Base-by-base conservation (phyloP, 2,329 filamentous ascomycete species). In the Penicillium corylophilum region DNA sequence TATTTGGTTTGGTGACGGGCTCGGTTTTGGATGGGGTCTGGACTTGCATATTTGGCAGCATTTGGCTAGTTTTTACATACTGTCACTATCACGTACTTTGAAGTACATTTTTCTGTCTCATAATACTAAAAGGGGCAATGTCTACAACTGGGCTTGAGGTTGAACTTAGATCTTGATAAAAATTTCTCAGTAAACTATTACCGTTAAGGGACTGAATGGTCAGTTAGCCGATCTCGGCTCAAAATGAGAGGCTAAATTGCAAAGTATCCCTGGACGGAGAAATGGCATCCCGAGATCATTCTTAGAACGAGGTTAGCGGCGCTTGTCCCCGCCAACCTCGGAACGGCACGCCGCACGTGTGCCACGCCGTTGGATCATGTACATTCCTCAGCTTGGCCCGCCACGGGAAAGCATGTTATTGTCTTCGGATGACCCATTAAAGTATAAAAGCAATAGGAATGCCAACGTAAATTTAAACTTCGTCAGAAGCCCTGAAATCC, bases 41-140 rank as follows among this genome's bases (percentile, higher is more conserved):
- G 55, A 60, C 61, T 58, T 64, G 57, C 55, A 62, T 61, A 58
- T 65, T 63, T 61, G 59, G 58, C 57, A 65, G 64, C 61, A 66
- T 51, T 52, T 55, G 46, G 48, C 48, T 59, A 52, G 55, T 51
- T 60, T 53, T 61, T 64, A 64, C 60, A 65, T 55, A 63, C 12
- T 28, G 26, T 28, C 12, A 8, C 48, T 57, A 53, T 60, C 53
- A 63, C 63, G 56, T 66, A 61, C 56, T 29, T 54, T 40, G 59
- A 49, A 18, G 35, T 42, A 46, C 43, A 49, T 52, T 48, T 44
- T 49, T 42, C 39, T 54, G 47, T 57, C 46, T 53, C 43, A 44
- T 57, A 56, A 50, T 56, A 31, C 42, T 2, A 18, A 20, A 38
- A 51, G 44, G 56, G 44, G 52, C 46, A 41, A 52, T 51, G 40